A percentile compares a stretch with the other conserved stretches of the same genome.
phyloP scores from a whole-genome alignment of 1,284 basidiomycete species.

The Sporisorium exsertum region DNA sequence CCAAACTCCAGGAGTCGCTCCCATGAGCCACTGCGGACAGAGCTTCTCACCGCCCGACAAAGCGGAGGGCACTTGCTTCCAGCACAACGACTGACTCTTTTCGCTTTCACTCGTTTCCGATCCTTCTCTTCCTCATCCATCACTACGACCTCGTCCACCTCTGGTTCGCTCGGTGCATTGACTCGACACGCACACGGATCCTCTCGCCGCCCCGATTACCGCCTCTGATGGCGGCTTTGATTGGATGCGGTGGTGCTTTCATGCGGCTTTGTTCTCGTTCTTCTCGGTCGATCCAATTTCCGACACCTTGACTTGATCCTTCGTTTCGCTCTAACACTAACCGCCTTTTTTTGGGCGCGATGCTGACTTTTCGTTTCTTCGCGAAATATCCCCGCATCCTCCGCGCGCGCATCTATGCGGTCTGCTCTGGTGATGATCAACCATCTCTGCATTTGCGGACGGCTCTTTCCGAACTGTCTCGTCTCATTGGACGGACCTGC shows the following conservation, averaged over 20 bases:
- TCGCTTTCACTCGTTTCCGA: not conserved
- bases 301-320: not conserved
- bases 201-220: not conserved
- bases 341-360: not conserved
- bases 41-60: not conserved
- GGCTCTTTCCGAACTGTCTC: conserved; percentile 34
- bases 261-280: not conserved
- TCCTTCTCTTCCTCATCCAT: not conserved
- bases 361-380: not conserved
- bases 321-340: conserved; percentile 21
- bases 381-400: conserved; percentile 33
- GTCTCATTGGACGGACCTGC: conserved; percentile 11
- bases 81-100: not conserved
- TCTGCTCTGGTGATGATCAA: not conserved
- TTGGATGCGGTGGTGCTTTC: too few relatives aligned
- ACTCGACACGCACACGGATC: not conserved
- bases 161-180: not conserved
- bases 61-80: not conserved
- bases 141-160: not conserved
- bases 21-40: not conserved
- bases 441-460: not conserved
- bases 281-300: not conserved
- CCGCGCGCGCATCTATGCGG: conserved; percentile 23
- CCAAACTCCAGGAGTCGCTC: too few relatives aligned
- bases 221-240: not conserved